Base-by-base conservation (phyloP, 2,329 filamentous ascomycete species). In the Epichloe baconii region DNA sequence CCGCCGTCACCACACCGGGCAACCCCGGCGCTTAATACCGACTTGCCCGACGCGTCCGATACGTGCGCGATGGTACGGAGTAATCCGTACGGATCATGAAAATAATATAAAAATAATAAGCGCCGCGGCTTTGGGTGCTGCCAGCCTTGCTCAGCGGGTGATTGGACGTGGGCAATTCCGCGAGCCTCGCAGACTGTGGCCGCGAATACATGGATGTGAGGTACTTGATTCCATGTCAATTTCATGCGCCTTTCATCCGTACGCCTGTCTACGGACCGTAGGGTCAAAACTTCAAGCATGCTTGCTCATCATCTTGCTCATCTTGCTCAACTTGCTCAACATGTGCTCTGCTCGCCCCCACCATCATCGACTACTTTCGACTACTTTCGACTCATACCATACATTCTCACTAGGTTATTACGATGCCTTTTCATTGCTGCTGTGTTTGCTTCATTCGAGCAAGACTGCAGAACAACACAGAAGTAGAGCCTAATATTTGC, bases 201-300 rank as follows among this genome's bases (percentile, higher is more conserved):
- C 26, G 26, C 26, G 1, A 31, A 31, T 12, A 26, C 7, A 26
- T 3, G 23, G 2, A 34, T 12, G 26, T 15, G 15, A 49, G 26
- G 26, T 35, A 7, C 55, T 61, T 57, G 60, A 58, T 66, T 66
- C 58, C 60, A 65, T 67, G 67, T 67, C 48, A 42, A 44, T 44
- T 47, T 44, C 34, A 57, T 67, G 61, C 67, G 65, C 68, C 69
- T 55, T 53, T 62, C 7, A 26, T 26, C 23, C 23, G 23, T 26
- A 69, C 70, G 67, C 71, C 68, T 62, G 68, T 69, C 66, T 68
- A 68, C 49, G 47, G 61, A 21, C 19, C 19, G 19, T 21, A 21
- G 19, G 19, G 3, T 59, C 58, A 58, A 61, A 63, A 63, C 60
- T 62, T 65, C 56, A 64, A 62, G 58, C 60, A 62, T 60, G 26